Base-by-base conservation (phyloP, 208 protist genomes). In the Novymonas esmeraldas region DNA sequence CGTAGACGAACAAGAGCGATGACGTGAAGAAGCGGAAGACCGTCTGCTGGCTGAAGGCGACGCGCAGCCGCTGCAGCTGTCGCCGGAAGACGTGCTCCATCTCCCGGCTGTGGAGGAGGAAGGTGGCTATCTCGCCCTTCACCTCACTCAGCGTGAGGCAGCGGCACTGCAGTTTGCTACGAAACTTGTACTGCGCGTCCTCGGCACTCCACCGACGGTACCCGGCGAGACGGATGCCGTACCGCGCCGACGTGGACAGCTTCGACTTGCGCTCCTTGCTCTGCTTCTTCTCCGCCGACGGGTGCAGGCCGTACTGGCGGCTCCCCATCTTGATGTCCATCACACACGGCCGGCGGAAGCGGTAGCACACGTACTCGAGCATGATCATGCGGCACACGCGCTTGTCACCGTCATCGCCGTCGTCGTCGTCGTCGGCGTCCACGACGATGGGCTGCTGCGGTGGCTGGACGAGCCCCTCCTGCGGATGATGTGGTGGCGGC, bases 291-390 rank as follows among this genome's bases (percentile, higher is more conserved):
- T 64, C 69, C 11, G 76, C 73, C 18, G 76, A 71, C 9, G 90
- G 79, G 67, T 91, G 75, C 20, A 95, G 70, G 18, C 90, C 90
- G 57, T 94, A 94, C 78, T 95, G 90, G 2, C 90, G 80, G 26
- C 68, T 77, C 26, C 90, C 90, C 85, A 95, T 95, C 74, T 95
- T 95, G 11, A 94, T 78, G 59, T 95, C 90, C 51, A 95, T 71
- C 39, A 95, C 81, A 52, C 90, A 95, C 0, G 87, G 87, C 20
- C 70, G 81, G 11, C 48, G 59, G 58, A 95, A 94, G 60, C 79
- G 76, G 62, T 84, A 82, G 80, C 90, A 94, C 22, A 93, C 78
- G 51, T 95, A 86, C 73, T 95, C 87, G 14, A 95, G 73, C 36
- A 83, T 80, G 50, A 94, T 90, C 85, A 95, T 90, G 33, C 85